phyloP scores from a whole-genome alignment of 192 early-diverging fungal species.

The Piromyces sp. region DNA sequence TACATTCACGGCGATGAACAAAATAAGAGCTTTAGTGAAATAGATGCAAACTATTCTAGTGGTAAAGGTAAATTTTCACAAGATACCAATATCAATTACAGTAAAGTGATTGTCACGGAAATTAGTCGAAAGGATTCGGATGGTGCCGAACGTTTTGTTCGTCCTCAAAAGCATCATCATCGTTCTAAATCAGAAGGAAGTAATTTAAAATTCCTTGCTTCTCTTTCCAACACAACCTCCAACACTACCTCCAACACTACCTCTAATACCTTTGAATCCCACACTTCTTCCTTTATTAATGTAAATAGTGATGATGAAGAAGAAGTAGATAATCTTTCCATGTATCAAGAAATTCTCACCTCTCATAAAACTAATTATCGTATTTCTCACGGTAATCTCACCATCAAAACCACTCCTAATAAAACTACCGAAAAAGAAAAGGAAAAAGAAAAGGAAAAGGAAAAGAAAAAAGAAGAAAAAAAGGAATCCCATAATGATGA shows the following conservation, averaged over 20 bases:
- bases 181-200: too few relatives aligned
- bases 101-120: background rate
- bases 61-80: too few relatives aligned
- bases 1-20: background rate
- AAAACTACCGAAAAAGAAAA: background rate
- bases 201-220: too few relatives aligned
- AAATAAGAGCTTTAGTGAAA: background rate
- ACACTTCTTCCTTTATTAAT: too few relatives aligned
- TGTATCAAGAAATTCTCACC: background rate
- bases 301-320: background rate
- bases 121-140: background rate
- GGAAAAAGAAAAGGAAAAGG: background rate
- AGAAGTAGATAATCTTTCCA: background rate
- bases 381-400: background rate
- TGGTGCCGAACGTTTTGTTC: background rate
- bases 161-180: background rate
- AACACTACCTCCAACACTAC: too few relatives aligned
- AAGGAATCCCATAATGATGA: background rate
- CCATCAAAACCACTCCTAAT: background rate
- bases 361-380: background rate
- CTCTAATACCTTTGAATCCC: too few relatives aligned
- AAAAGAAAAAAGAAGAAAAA: background rate
- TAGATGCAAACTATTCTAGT: too few relatives aligned
- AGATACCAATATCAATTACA: background rate
- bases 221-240: too few relatives aligned